Percentiles rank a stretch among this genome's conserved stretches.
Evolutionary conservation across 208 protist species (phyloP).

Genomic region (Angomonas ambiguus): DNA sequence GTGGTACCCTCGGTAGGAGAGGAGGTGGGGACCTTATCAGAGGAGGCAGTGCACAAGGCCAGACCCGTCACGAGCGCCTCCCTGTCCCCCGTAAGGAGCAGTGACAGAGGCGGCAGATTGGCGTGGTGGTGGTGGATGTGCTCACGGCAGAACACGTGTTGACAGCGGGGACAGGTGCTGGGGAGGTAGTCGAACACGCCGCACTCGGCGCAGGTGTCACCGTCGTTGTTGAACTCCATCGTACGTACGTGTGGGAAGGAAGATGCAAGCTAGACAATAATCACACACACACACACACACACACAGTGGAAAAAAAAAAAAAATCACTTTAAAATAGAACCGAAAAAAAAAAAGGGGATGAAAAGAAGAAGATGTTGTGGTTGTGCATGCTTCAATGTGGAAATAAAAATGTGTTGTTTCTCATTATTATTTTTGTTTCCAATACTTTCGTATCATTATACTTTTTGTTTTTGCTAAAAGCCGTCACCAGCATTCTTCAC

Average conservation of each 20-base stretch:
- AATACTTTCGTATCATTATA: neutral
- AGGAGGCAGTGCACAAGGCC: neutral
- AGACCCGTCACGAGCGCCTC: neutral
- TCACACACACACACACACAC: neutral
- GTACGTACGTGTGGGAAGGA: neutral
- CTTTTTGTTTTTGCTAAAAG: neutral
- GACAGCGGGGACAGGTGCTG: constrained; percentile 43
- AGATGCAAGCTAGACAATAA: neutral
- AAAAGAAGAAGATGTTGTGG: neutral
- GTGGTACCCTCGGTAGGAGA: neutral
- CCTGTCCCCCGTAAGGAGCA: neutral
- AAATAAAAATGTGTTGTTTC: neutral
- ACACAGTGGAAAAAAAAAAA: neutral
- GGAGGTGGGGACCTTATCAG: neutral
- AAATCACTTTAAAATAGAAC: neutral
- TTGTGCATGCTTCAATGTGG: neutral
- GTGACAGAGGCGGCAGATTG: neutral
- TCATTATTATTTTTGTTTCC: neutral
- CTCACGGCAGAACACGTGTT: constrained; percentile 42
- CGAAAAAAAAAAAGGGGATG: constrained; percentile 1
- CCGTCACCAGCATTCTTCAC: too few species aligned
- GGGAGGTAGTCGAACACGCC: constrained; percentile 72
- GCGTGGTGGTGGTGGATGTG: constrained; percentile 47
- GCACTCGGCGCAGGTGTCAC: constrained; percentile 52
- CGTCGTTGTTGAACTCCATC: constrained; percentile 50